Percentiles rank a stretch among this genome's conserved stretches.
Evolutionary conservation across 2,329 filamentous ascomycete genomes (phyloP).

Genomic region (Aspergillus texensis): DNA sequence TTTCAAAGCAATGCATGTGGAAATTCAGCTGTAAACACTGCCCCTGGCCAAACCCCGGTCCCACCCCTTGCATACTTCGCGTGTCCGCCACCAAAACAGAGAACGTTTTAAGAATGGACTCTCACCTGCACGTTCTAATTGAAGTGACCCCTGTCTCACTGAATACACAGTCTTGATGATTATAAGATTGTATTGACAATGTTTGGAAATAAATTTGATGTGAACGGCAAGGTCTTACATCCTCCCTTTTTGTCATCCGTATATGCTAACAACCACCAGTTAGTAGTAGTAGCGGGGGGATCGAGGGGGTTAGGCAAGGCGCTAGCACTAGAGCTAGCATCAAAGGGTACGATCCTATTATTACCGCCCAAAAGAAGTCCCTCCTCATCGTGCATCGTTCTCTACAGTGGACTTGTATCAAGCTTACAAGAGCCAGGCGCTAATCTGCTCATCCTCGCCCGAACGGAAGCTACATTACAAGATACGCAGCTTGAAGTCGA

Average conservation of each 20-base stretch:
- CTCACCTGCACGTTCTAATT: neutral
- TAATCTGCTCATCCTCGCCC: constrained; percentile 9
- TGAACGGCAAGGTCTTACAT: constrained; percentile 7
- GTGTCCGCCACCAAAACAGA: neutral
- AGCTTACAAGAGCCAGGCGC: constrained; percentile 3
- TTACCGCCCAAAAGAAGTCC: too few relatives aligned
- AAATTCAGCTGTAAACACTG: neutral
- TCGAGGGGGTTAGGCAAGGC: constrained; percentile 11
- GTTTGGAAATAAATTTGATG: constrained; percentile 5
- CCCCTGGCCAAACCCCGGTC: neutral
- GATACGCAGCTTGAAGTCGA: constrained; percentile 6
- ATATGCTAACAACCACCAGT: neutral
- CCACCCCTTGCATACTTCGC: constrained; percentile 1
- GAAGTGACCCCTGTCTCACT: neutral
- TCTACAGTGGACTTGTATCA: neutral
- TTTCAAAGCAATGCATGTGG: neutral
- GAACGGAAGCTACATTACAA: neutral
- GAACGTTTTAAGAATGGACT: neutral
- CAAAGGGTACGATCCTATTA: constrained; percentile 1
- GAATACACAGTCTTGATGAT: neutral
- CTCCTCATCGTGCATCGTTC: neutral
- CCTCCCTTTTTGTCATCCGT: neutral
- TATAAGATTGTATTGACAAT: neutral
- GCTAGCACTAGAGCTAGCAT: constrained; percentile 7
- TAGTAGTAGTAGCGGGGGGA: constrained; percentile 10